Percentiles rank a stretch among this genome's conserved stretches.
Conservation (phyloP, 257 asterid species). For the Thymus quinquecostatus region DNA sequence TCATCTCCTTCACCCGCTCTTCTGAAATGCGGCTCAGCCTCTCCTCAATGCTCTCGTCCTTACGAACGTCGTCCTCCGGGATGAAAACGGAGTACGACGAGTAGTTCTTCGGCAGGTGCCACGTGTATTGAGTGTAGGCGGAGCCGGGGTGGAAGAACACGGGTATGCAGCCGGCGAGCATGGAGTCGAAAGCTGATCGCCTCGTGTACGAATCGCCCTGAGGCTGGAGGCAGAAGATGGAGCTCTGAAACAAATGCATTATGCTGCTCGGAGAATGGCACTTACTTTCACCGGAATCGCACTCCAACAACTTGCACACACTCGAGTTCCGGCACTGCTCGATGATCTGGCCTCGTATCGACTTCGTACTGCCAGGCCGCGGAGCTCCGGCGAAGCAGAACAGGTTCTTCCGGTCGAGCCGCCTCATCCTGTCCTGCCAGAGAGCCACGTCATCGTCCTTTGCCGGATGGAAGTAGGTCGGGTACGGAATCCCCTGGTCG, state of each 20-base stretch:
- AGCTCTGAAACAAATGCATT: constrained; percentile 86
- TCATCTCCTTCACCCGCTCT: too few relatives aligned
- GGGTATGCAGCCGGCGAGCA: constrained; percentile 91
- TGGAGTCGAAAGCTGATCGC: constrained; percentile 87
- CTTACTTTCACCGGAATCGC: constrained; percentile 75
- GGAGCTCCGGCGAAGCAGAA: constrained; percentile 43
- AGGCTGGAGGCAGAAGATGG: constrained; percentile 84
- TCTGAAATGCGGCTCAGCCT: too few relatives aligned
- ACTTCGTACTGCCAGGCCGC: constrained; percentile 64
- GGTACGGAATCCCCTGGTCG: constrained; percentile 38
- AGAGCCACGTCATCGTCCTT: background rate
- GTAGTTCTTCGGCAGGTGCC: too few relatives aligned
- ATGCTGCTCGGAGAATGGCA: constrained; percentile 83
- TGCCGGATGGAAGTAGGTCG: too few relatives aligned
- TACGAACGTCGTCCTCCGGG: too few relatives aligned
- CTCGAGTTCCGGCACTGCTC: constrained; percentile 69
- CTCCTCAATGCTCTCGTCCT: too few relatives aligned
- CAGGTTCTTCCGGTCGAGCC: constrained; percentile 54
- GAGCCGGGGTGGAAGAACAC: constrained; percentile 90
- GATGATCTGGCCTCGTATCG: constrained; percentile 76
- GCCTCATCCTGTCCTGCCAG: constrained; percentile 87
- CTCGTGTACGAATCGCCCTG: constrained; percentile 68
- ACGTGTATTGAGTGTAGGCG: constrained; percentile 53
- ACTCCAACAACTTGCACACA: constrained; percentile 62
- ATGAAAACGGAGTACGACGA: constrained; percentile 39